phyloP scores from a whole-genome alignment of 73 alveolate species.

The Tetrahymena thermophila region DNA sequence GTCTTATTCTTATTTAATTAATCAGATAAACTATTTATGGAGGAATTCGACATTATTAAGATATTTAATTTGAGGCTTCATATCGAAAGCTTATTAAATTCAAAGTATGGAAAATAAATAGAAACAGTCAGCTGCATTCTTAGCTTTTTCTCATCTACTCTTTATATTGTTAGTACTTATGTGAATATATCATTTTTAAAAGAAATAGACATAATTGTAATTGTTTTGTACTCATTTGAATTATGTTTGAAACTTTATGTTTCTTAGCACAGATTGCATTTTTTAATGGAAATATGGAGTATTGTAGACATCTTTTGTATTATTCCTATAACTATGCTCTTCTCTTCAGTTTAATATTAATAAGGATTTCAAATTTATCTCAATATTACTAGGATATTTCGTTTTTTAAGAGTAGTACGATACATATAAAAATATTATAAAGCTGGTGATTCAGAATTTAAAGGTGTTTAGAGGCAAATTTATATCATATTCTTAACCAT shows the following conservation, averaged over 20 bases:
- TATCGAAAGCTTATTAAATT: not conserved
- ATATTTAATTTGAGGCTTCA: not conserved
- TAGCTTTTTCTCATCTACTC: not conserved
- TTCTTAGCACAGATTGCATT: not conserved
- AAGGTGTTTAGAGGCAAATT: slow-evolving; percentile 31
- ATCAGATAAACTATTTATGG: not conserved
- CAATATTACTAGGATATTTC: slow-evolving; percentile 17
- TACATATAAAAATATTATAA: slow-evolving; percentile 18
- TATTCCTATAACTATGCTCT: not conserved
- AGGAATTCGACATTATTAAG: not conserved
- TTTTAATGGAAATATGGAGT: not conserved
- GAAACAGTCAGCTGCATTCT: not conserved
- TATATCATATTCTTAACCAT: slow-evolving; percentile 31
- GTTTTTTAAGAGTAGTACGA: slow-evolving; percentile 36
- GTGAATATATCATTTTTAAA: not conserved
- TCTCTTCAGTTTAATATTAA: not conserved
- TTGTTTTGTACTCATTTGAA: not conserved
- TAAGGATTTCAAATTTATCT: slow-evolving; percentile 12
- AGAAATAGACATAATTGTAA: not conserved
- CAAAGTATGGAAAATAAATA: not conserved
- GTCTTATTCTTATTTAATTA: not conserved
- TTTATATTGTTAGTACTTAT: not conserved
- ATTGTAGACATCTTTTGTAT: not conserved
- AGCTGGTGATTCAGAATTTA: slow-evolving; percentile 38
- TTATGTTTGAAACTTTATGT: not conserved